Evolutionary conservation across 2,329 filamentous ascomycete species (phyloP).

Genomic region (Arthrobotrys pseudoclavata): DNA sequence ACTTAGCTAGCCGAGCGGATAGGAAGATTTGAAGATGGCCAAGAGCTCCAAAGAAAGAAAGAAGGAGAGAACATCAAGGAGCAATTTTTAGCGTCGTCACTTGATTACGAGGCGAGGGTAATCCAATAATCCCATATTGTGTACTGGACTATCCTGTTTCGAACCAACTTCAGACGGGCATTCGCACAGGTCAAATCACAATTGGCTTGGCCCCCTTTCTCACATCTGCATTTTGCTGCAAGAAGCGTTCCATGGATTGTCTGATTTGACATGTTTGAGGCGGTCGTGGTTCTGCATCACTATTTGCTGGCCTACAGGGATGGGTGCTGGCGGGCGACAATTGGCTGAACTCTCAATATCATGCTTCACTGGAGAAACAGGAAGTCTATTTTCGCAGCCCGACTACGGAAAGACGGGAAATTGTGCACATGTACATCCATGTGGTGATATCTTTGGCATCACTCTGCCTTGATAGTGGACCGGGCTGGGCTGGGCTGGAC

Average conservation of each 20-base stretch:
- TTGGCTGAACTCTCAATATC: conserved; percentile 32
- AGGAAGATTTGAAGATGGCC: conserved; percentile 38
- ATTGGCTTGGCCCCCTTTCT: conserved; percentile 30
- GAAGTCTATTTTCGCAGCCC: conserved; percentile 31
- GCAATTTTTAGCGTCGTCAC: conserved; percentile 27
- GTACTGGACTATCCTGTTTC: conserved; percentile 6
- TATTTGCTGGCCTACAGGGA: conserved; percentile 59
- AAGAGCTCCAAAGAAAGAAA: conserved; percentile 53
- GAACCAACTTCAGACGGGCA: conserved; percentile 22
- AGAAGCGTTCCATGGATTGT: conserved; percentile 39
- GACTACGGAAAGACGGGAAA: conserved; percentile 34
- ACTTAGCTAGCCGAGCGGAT: conserved; percentile 51
- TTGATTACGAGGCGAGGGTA: conserved; percentile 34
- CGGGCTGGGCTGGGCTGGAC: not conserved
- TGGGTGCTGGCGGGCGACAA: conserved; percentile 56
- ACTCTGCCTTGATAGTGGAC: conserved; percentile 24
- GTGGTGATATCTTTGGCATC: conserved; percentile 30
- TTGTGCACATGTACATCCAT: not conserved
- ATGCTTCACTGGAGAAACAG: conserved; percentile 36
- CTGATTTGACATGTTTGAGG: conserved; percentile 51
- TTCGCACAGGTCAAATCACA: conserved; percentile 34
- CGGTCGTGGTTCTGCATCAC: conserved; percentile 56
- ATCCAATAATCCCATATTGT: conserved; percentile 5
- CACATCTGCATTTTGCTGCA: conserved; percentile 28
- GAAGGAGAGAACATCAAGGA: conserved; percentile 7